These are phyloP conservation scores for Diaporthe humulicola DNA, from an alignment of 2,329 filamentous ascomycete species.

Conservation along the genomic window DNA sequence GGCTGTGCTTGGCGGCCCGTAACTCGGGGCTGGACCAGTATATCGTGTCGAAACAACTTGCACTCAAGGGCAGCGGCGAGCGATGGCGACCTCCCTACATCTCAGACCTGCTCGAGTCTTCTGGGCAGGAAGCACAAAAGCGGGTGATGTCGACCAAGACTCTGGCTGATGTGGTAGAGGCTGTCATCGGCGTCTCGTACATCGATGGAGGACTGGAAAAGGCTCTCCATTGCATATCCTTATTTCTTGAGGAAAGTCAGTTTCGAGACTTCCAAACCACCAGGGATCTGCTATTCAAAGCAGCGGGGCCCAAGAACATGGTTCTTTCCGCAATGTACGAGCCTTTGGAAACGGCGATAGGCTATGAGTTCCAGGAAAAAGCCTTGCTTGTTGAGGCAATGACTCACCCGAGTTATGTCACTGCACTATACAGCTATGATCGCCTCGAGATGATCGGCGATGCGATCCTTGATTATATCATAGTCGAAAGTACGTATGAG, in stretches of 20 bases:
- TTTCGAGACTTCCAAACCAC: neutral
- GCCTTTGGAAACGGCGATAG: conserved; percentile 75
- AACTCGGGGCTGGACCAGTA: conserved; percentile 77
- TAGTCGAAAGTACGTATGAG: conserved; percentile 59
- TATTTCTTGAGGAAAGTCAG: conserved; percentile 67
- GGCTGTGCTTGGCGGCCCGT: conserved; percentile 76
- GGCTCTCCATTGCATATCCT: conserved; percentile 72
- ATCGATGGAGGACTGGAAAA: conserved; percentile 75
- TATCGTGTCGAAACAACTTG: conserved; percentile 78
- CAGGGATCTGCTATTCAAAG: conserved; percentile 58
- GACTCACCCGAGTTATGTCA: conserved; percentile 77
- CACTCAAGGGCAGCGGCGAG: conserved; percentile 55
- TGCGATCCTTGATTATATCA: conserved; percentile 82
- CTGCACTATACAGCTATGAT: conserved; percentile 69
- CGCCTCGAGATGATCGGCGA: conserved; percentile 92
- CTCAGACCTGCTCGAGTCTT: conserved; percentile 49
- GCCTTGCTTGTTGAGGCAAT: conserved; percentile 81
- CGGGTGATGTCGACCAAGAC: conserved; percentile 78
- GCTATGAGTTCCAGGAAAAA: conserved; percentile 78
- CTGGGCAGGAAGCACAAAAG: conserved; percentile 35
- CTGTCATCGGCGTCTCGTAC: conserved; percentile 83
- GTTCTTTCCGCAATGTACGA: conserved; percentile 56
- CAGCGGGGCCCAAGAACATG: conserved; percentile 50
- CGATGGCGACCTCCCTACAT: conserved; percentile 80
- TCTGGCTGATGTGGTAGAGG: conserved; percentile 89